Evolutionary conservation across 106 monocot species (phyloP).

Genomic region (Dactylorhiza incarnata): DNA sequence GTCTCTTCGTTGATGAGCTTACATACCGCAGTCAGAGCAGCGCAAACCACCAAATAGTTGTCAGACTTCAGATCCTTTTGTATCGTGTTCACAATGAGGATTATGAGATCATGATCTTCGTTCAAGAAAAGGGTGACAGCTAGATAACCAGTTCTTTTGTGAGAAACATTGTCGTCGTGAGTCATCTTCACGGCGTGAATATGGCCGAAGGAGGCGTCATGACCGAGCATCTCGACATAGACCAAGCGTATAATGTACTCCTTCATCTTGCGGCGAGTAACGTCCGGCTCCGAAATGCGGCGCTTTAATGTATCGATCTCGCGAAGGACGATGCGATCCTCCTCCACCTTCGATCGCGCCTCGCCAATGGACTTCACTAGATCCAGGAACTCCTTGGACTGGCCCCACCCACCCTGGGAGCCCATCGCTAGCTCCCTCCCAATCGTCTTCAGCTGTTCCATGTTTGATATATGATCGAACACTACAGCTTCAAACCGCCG

Average conservation of each 20-base stretch:
- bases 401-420: conserved; percentile 79
- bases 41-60: conserved; percentile 81
- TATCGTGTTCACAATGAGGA: conserved; percentile 92
- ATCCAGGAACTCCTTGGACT: conserved; percentile 96
- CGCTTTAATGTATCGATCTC: conserved; percentile 82
- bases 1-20: conserved; percentile 96
- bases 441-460: conserved; percentile 97
- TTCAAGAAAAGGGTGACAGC: conserved; percentile 89
- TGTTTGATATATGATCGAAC: not conserved
- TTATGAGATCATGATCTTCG: conserved; percentile 93
- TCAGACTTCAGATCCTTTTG: conserved; percentile 95
- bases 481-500: not conserved
- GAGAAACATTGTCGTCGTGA: conserved; percentile 69
- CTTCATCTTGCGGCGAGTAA: conserved; percentile 90
- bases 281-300: conserved; percentile 77
- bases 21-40: conserved; percentile 76
- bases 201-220: conserved; percentile 96
- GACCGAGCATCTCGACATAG: conserved; percentile 98
- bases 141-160: conserved; percentile 92
- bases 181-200: conserved; percentile 99
- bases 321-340: conserved; percentile 85
- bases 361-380: conserved; percentile 97
- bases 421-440: conserved; percentile 99
- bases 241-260: conserved; percentile 89
- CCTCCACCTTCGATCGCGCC: conserved; percentile 90